phyloP scores from a whole-genome alignment of 1,284 basidiomycete genomes.

The Ustilago crameri region DNA sequence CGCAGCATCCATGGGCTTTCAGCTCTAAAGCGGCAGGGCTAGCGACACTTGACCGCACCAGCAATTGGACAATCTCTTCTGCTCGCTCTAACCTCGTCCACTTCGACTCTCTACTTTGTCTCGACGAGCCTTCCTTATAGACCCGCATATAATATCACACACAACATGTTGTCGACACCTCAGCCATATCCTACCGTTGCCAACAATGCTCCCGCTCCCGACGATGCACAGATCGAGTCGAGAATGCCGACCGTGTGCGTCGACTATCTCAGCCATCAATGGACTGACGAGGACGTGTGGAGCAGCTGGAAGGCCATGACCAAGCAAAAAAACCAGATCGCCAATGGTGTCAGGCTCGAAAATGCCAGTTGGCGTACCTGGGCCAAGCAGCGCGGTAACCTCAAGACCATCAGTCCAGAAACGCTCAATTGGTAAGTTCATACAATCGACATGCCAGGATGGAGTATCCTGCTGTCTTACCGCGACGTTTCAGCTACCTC shows the following conservation, averaged over 20 bases:
- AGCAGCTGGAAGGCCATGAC: slow-evolving; percentile 98
- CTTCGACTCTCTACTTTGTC: neutral
- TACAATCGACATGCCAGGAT: neutral
- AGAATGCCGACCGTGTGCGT: slow-evolving; percentile 73
- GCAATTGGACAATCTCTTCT: slow-evolving; percentile 17
- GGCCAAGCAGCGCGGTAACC: slow-evolving; percentile 98
- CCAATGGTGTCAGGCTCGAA: slow-evolving; percentile 92
- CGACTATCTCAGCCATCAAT: slow-evolving; percentile 85
- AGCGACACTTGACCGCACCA: slow-evolving; percentile 19
- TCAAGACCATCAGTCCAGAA: slow-evolving; percentile 94
- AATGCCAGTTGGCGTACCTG: slow-evolving; percentile 98
- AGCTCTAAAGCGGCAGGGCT: slow-evolving; percentile 25
- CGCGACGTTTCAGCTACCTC: neutral
- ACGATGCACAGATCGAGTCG: slow-evolving; percentile 66
- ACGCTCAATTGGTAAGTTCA: slow-evolving; percentile 91
- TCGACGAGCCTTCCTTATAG: slow-evolving; percentile 7
- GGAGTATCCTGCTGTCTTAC: no score
- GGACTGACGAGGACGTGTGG: slow-evolving; percentile 99
- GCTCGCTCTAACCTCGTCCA: neutral
- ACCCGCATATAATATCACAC: slow-evolving; percentile 2
- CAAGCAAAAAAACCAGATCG: slow-evolving; percentile 95
- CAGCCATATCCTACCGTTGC: slow-evolving; percentile 64
- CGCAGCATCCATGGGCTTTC: slow-evolving; percentile 20
- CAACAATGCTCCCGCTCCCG: slow-evolving; percentile 61
- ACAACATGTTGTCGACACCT: slow-evolving; percentile 66